A percentile compares a stretch with the other conserved stretches of the same genome.
Conservation (phyloP, 1,284 basidiomycete genomes). For the Golubevia sp. region DNA sequence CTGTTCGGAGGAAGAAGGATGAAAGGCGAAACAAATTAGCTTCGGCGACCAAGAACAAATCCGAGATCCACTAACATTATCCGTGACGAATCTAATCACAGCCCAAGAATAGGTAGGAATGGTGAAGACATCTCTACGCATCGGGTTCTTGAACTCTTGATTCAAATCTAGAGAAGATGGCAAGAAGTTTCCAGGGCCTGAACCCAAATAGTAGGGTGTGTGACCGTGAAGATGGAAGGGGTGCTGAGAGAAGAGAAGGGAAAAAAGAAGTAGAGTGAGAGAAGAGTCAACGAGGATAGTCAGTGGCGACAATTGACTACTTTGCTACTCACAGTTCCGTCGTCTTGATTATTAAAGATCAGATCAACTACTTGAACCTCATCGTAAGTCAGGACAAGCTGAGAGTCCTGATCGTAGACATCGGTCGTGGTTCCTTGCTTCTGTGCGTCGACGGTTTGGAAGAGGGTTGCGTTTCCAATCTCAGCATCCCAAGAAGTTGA, state of each 20-base stretch:
- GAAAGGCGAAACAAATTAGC: neutral
- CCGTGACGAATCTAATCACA: neutral
- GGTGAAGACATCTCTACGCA: slow-evolving; percentile 1
- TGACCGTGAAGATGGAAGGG: slow-evolving; percentile 26
- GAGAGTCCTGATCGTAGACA: slow-evolving; percentile 7
- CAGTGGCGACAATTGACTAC: slow-evolving; percentile 16
- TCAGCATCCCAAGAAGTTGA: slow-evolving; percentile 16
- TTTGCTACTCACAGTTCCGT: too few relatives aligned
- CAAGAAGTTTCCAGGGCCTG: neutral
- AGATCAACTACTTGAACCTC: slow-evolving; percentile 25
- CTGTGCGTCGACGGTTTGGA: slow-evolving; percentile 3
- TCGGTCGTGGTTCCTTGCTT: neutral
- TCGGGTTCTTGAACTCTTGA: slow-evolving; percentile 1
- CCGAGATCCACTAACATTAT: slow-evolving; percentile 13
- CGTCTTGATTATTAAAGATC: slow-evolving; percentile 31
- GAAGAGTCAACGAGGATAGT: too few relatives aligned
- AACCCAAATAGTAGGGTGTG: neutral
- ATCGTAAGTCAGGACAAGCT: slow-evolving; percentile 21
- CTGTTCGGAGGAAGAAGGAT: neutral
- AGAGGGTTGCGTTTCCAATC: slow-evolving; percentile 4
- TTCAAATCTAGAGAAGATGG: neutral
- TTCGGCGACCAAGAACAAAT: slow-evolving; percentile 22
- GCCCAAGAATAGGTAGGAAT: neutral
- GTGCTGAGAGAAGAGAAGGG: too few relatives aligned
- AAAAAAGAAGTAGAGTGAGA: too few relatives aligned